phyloP scores from a whole-genome alignment of 164 flowering plant genomes.

The Tetrastigma voinierianum region DNA sequence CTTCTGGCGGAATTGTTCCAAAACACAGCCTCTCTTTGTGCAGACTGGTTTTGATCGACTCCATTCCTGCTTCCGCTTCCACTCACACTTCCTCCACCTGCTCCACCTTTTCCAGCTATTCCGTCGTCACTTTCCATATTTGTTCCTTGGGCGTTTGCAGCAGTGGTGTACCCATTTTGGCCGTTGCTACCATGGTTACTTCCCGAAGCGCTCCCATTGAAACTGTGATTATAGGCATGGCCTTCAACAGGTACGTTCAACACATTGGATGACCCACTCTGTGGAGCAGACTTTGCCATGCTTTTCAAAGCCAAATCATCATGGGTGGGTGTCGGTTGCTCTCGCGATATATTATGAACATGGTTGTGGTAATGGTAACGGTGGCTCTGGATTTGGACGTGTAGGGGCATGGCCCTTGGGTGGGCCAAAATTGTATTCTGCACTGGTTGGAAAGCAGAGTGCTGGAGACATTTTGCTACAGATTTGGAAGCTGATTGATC shows the following conservation, averaged over 20 bases:
- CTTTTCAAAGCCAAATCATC: slow-evolving; percentile 19
- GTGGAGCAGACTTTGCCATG: slow-evolving; percentile 6
- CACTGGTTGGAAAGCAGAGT: slow-evolving; percentile 17
- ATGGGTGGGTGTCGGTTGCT: slow-evolving; percentile 11
- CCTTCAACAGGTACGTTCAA: slow-evolving; percentile 12
- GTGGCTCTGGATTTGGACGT: slow-evolving; percentile 28
- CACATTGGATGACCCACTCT: slow-evolving; percentile 27
- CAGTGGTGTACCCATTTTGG: slow-evolving; percentile 26
- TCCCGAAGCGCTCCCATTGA: slow-evolving; percentile 38
- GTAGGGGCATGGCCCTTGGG: slow-evolving; percentile 8
- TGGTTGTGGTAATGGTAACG: slow-evolving; percentile 31
- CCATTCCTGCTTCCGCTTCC: slow-evolving; percentile 20
- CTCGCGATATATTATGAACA: slow-evolving; percentile 17
- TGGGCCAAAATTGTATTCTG: slow-evolving; percentile 14
- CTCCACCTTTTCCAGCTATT: slow-evolving; percentile 14
- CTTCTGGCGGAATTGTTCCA: slow-evolving; percentile 43
- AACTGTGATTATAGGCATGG: slow-evolving; percentile 21
- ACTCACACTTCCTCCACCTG: slow-evolving; percentile 12
- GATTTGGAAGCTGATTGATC: slow-evolving; percentile 10
- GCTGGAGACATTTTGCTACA: slow-evolving; percentile 7
- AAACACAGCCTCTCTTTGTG: slow-evolving; percentile 48
- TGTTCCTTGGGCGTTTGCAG: slow-evolving; percentile 17
- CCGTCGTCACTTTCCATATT: slow-evolving; percentile 23
- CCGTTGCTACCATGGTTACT: slow-evolving; percentile 41
- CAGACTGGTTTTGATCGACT: slow-evolving; percentile 16